Conservation (phyloP, 768 basidiomycete genomes). For the Candolleomyces eurysporus region DNA sequence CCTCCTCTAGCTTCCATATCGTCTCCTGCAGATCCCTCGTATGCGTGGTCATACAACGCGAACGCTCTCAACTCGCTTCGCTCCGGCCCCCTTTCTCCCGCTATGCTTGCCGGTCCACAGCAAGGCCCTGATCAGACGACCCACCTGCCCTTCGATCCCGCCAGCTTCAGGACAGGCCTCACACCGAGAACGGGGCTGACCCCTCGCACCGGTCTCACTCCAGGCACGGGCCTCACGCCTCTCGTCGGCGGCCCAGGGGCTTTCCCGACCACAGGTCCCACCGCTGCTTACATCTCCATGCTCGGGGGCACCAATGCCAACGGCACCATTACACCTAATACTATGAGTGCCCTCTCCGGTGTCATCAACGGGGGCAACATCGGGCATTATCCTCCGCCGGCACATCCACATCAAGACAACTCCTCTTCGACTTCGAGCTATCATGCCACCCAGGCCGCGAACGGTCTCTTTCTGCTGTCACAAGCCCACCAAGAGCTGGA, state of each 20-base stretch:
- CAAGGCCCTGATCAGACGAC: conserved; percentile 36
- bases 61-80: conserved; percentile 74
- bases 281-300: conserved; percentile 58
- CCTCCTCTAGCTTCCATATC: conserved; percentile 81
- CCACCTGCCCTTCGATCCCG: conserved; percentile 63
- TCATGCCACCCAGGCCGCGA: conserved; percentile 69
- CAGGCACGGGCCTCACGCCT: conserved; percentile 73
- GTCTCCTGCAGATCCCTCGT: conserved; percentile 65
- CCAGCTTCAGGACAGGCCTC: conserved; percentile 79
- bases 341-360: conserved; percentile 77
- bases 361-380: conserved; percentile 62
- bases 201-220: conserved; percentile 80
- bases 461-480: conserved; percentile 89
- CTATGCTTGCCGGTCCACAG: conserved; percentile 91
- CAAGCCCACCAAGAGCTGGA: conserved; percentile 97
- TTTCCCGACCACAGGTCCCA: conserved; percentile 86
- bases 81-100: conserved; percentile 91
- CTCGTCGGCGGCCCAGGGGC: conserved; percentile 70
- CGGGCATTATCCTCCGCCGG: conserved; percentile 33
- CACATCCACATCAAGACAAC: background rate
- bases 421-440: conserved; percentile 40
- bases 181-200: conserved; percentile 87
- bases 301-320: conserved; percentile 68
- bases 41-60: conserved; percentile 64
- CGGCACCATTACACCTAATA: conserved; percentile 68